phyloP scores from a whole-genome alignment of 2,329 filamentous ascomycete genomes.

The Dothideomycetes sp. region DNA sequence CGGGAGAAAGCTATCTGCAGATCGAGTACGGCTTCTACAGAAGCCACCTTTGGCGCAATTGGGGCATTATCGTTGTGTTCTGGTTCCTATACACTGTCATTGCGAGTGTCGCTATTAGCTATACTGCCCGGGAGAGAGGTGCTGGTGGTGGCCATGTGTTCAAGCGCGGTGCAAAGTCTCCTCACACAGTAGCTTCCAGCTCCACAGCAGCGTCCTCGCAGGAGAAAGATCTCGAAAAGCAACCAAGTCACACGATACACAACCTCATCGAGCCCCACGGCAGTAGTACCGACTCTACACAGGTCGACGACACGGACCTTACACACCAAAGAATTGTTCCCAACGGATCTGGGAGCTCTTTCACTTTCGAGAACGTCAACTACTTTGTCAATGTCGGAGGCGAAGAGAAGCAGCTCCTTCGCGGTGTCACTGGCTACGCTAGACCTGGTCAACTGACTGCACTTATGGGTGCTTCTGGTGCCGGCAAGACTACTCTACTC shows the following conservation, averaged over 20 bases:
- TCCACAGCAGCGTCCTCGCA: not conserved
- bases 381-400: conserved; percentile 44
- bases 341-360: not conserved
- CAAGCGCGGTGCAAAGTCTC: conserved; percentile 4
- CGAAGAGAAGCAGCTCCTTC: conserved; percentile 39
- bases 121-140: conserved; percentile 6
- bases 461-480: conserved; percentile 66
- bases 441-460: conserved; percentile 46
- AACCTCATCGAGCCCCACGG: conserved; percentile 1
- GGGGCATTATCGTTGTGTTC: conserved; percentile 42
- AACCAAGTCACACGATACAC: conserved; percentile 4
- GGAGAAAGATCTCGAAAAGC: conserved; percentile 6
- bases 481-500: conserved; percentile 78
- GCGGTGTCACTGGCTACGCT: conserved; percentile 43
- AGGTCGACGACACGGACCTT: not conserved
- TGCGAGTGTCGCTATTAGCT: conserved; percentile 5
- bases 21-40: conserved; percentile 46
- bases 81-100: conserved; percentile 21
- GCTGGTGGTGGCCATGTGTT: conserved; percentile 8
- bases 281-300: conserved; percentile 2
- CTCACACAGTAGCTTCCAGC: too few relatives aligned
- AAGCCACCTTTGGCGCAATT: conserved; percentile 49
- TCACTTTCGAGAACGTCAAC: conserved; percentile 42
- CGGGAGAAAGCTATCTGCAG: conserved; percentile 43
- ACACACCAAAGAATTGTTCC: not conserved